phyloP scores from a whole-genome alignment of 1,284 basidiomycete genomes.

The Grifola frondosa region DNA sequence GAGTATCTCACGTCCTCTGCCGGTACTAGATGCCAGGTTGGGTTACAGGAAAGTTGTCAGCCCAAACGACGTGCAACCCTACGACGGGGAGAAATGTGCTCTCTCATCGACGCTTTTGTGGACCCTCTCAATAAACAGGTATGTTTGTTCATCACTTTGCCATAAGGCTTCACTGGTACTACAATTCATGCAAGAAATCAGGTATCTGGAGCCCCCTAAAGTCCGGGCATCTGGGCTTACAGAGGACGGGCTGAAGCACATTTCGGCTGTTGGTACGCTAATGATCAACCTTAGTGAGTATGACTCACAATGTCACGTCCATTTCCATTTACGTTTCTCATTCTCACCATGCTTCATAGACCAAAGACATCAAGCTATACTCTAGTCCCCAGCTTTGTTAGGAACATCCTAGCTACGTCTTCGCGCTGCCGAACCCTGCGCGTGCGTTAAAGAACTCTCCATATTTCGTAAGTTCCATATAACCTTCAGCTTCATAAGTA shows the following conservation, averaged over 20 bases:
- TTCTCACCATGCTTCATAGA: conserved; percentile 9
- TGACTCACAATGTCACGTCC: background rate
- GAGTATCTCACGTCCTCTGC: background rate
- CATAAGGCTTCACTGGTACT: background rate
- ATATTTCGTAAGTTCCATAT: background rate
- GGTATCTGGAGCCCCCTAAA: conserved; percentile 16
- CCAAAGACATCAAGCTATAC: conserved; percentile 15
- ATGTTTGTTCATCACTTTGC: background rate
- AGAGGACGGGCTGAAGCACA: conserved; percentile 14
- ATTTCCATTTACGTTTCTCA: conserved; percentile 13
- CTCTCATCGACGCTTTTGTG: conserved; percentile 15
- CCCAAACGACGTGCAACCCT: conserved; percentile 9
- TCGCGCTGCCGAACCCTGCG: conserved; percentile 10
- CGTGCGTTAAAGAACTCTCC: no score
- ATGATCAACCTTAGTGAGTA: conserved; percentile 7
- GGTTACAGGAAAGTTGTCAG: conserved; percentile 12
- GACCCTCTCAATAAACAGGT: conserved; percentile 14
- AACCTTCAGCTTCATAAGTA: conserved; percentile 1
- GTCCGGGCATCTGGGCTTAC: conserved; percentile 15
- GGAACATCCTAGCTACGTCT: conserved; percentile 15
- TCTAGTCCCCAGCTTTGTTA: conserved; percentile 12
- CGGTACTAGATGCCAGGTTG: conserved; percentile 10
- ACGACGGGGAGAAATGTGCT: conserved; percentile 7
- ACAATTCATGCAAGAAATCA: conserved; percentile 18
- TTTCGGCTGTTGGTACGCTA: conserved; percentile 7